Base-by-base conservation (phyloP, 306 rosid genomes). In the Arachis stenosperma region DNA sequence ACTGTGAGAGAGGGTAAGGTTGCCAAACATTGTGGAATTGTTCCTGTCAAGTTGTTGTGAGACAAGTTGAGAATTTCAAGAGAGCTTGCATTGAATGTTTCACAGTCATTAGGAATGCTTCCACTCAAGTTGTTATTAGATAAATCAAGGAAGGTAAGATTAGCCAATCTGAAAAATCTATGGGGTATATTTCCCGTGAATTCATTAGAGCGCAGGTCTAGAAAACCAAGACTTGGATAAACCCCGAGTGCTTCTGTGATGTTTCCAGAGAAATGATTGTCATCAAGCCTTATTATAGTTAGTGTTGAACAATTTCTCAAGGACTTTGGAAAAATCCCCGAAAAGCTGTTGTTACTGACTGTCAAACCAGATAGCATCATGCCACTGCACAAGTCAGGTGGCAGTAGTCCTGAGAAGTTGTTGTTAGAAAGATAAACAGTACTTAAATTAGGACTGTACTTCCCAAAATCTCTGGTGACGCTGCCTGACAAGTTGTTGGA, bases 241-340 rank as follows among this genome's bases (percentile, higher is more conserved):
- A 88, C 36, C 8, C 91, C 86, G 6, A 62, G 9, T 7, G 88
- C 61, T 9, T 22, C 27, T 22, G 27, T 22, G 79, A 91, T 77
- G 33, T 14, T 63, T 3, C 96, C 96, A 0, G 80, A 78, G 69
- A 91, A 84, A 2, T 84, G 79, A 30, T 91, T 87, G 39, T 84
- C 81, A 61, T 87, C 92, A 91, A 82, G 39, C 0, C 0, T 53
- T 47, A 14, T 17, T 89, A 63, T 29, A 78, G 78, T 59, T 67
- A 51, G 48, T 89, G 65, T 63, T 87, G 84, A 47, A 87, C 91
- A 60, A 91, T 82, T 54, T 84, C 92, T 11, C n/a, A 15, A 6
- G 87, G 85, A 67, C 11, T 40, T 4, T 9, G 90, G 88, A 71
- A 88, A 82, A 4, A 50, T 30, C 50, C 89, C 84, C 29, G 17